Percentiles rank a stretch among this genome's conserved stretches.
Evolutionary conservation across 805 yeast species (phyloP).

Genomic region (Lipomyces orientalis): DNA sequence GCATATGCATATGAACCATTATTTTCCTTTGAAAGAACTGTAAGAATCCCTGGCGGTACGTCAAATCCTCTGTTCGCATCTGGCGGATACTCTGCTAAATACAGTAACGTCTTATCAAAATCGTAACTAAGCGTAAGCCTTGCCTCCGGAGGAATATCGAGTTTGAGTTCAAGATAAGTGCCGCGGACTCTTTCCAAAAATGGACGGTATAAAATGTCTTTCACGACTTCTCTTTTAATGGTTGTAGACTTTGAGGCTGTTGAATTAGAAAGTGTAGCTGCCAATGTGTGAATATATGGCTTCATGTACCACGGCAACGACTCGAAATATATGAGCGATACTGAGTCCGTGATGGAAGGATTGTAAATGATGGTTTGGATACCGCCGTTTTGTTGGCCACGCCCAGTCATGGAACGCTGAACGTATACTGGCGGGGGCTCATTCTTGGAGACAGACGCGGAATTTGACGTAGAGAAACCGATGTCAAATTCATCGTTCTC

Average conservation of each 20-base stretch:
- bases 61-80: constrained; percentile 99
- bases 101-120: constrained; percentile 85
- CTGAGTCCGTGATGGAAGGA: constrained; percentile 55
- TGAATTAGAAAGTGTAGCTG: constrained; percentile 37
- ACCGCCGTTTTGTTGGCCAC: constrained; percentile 90
- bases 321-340: constrained; percentile 70
- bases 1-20: constrained; percentile 27
- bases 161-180: constrained; percentile 73
- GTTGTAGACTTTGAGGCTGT: background rate
- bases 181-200: constrained; percentile 83
- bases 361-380: constrained; percentile 79
- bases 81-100: constrained; percentile 95
- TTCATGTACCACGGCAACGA: constrained; percentile 93
- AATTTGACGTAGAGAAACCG: constrained; percentile 49
- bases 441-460: constrained; percentile 51
- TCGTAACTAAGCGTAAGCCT: constrained; percentile 55
- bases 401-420: constrained; percentile 87
- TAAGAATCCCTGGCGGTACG: constrained; percentile 85
- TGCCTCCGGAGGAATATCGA: constrained; percentile 63
- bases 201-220: constrained; percentile 68
- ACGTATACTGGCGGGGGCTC: constrained; percentile 68
- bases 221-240: constrained; percentile 45
- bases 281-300: constrained; percentile 73
- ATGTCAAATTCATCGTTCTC: constrained; percentile 25
- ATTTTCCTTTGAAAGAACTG: constrained; percentile 53